Evolutionary conservation across 148 eudicot genomes (phyloP).

Genomic region (Chenopodium formosanum): DNA sequence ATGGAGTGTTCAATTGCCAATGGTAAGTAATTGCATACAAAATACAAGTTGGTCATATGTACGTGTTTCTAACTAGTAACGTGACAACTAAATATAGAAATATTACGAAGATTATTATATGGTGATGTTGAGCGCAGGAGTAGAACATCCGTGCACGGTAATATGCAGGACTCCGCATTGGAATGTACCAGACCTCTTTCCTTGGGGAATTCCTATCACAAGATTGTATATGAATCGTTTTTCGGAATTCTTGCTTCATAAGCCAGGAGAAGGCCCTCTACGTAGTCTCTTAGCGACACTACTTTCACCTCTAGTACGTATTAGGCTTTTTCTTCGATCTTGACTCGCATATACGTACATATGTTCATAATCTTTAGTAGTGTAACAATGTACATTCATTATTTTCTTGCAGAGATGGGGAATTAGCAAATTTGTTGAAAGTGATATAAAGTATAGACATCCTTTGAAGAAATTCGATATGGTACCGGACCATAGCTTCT

Average conservation of each 20-base stretch:
- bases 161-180: conserved; percentile 58
- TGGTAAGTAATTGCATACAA: conserved; percentile 31
- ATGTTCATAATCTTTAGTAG: too few relatives aligned
- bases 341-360: not conserved
- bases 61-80: too few relatives aligned
- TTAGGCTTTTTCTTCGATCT: too few relatives aligned
- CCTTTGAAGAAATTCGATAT: conserved; percentile 39
- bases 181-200: conserved; percentile 49
- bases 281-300: conserved; percentile 45
- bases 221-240: conserved; percentile 56
- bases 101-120: too few relatives aligned
- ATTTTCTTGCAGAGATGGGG: conserved; percentile 48
- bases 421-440: conserved; percentile 54
- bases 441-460: conserved; percentile 38
- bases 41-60: too few relatives aligned
- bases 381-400: not conserved
- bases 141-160: conserved; percentile 54
- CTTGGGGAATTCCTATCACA: conserved; percentile 48
- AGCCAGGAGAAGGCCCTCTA: conserved; percentile 62
- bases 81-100: too few relatives aligned
- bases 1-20: conserved; percentile 53
- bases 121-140: conserved; percentile 27
- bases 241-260: conserved; percentile 59
- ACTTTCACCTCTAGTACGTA: conserved; percentile 61
- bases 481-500: conserved; percentile 60